These are phyloP conservation scores for Fraxinus floribunda DNA, from an alignment of 305 asterid species.

Conservation along the genomic window DNA sequence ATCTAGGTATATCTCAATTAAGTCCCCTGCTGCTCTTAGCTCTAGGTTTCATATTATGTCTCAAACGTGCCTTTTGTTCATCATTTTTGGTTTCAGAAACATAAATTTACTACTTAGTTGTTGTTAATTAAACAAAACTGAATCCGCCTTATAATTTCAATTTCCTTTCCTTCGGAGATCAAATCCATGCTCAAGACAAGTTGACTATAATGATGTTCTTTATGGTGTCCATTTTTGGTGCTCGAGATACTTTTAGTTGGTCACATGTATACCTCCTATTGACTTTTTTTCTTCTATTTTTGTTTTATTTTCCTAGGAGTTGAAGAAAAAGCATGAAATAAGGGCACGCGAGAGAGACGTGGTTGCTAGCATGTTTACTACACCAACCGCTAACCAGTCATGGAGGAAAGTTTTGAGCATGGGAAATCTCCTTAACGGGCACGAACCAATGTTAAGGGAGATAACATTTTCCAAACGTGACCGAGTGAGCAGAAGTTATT, in stretches of 20 bases:
- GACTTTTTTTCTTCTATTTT: background rate
- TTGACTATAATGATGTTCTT: background rate
- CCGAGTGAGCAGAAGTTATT: conserved; percentile 58
- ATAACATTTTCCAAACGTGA: conserved; percentile 72
- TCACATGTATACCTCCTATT: background rate
- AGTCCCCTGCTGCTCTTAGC: background rate
- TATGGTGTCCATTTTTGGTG: background rate
- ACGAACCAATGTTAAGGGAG: conserved; percentile 80
- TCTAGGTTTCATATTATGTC: background rate
- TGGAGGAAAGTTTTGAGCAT: conserved; percentile 90
- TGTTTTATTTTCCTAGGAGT: conserved; percentile 37
- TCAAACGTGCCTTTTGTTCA: background rate
- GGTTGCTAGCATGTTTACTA: conserved; percentile 61
- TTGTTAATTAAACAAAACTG: background rate
- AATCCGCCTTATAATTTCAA: background rate
- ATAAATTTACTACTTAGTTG: background rate
- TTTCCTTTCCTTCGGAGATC: background rate
- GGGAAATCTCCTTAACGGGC: conserved; percentile 94
- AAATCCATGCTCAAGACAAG: background rate
- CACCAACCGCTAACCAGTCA: conserved; percentile 86
- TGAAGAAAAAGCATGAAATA: conserved; percentile 51
- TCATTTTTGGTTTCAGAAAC: background rate
- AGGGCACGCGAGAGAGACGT: conserved; percentile 50
- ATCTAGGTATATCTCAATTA: background rate
- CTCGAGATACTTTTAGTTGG: background rate